phyloP scores from a whole-genome alignment of 352 stramenopile genomes.

The Phytopythium litorale region DNA sequence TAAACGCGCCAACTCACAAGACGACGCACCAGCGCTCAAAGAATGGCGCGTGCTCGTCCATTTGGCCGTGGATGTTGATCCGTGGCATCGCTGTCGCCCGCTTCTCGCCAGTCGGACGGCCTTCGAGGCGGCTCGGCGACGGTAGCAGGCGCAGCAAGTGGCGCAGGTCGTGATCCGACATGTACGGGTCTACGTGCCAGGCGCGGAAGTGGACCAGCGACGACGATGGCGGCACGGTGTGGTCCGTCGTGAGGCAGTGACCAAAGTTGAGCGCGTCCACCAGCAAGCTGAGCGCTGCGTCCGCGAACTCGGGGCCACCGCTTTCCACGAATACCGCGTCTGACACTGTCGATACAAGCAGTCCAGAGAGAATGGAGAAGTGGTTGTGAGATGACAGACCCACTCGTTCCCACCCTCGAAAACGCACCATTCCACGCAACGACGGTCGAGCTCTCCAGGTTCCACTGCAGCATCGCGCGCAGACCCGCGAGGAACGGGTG shows the following conservation, averaged over 20 bases:
- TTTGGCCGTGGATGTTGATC: conserved; percentile 47
- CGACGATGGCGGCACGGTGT: conserved; percentile 3
- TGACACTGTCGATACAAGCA: conserved; percentile 32
- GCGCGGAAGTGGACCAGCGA: conserved; percentile 30
- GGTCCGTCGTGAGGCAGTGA: conserved; percentile 20
- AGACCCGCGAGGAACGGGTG: conserved; percentile 73
- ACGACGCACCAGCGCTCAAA: conserved; percentile 72
- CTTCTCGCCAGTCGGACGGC: conserved; percentile 40
- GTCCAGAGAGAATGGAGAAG: not conserved
- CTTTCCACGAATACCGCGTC: conserved; percentile 74
- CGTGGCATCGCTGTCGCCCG: conserved; percentile 39
- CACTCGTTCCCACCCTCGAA: not conserved
- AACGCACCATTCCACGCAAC: conserved; percentile 65
- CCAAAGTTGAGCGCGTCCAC: conserved; percentile 59
- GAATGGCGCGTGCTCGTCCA: conserved; percentile 57
- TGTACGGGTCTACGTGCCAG: conserved; percentile 70
- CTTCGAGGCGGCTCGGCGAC: conserved; percentile 32
- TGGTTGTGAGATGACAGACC: not conserved
- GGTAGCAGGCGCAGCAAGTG: conserved; percentile 49
- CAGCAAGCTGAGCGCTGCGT: conserved; percentile 46
- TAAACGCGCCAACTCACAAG: conserved; percentile 18
- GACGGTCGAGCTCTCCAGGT: conserved; percentile 56
- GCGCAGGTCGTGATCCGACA: conserved; percentile 64
- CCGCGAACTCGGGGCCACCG: conserved; percentile 44
- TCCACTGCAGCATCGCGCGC: conserved; percentile 48